Percentiles rank a stretch among this genome's conserved stretches.
Evolutionary conservation across 1,284 basidiomycete genomes (phyloP).

Genomic region (Pholiota adiposa): DNA sequence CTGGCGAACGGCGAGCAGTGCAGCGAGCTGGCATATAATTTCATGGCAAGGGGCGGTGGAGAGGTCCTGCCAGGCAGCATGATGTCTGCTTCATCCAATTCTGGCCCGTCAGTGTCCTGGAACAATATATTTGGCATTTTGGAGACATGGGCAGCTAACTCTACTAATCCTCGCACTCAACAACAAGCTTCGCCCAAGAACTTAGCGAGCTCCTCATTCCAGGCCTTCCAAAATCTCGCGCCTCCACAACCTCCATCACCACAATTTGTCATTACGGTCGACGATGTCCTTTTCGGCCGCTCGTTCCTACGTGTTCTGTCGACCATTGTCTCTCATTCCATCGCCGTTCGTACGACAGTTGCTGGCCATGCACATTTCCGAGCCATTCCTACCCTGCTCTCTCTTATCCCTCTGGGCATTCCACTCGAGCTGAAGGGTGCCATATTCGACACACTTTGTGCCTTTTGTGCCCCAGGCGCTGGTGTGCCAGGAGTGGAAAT

Average conservation of each 20-base stretch:
- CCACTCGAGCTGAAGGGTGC: constrained; percentile 93
- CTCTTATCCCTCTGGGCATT: constrained; percentile 79
- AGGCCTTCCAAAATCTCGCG: constrained; percentile 36
- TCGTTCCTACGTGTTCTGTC: constrained; percentile 84
- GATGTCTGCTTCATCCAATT: constrained; percentile 41
- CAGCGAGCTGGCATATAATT: constrained; percentile 85
- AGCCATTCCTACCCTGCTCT: constrained; percentile 80
- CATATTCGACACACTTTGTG: constrained; percentile 81
- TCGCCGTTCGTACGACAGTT: constrained; percentile 80
- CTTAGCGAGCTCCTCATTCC: constrained; percentile 30
- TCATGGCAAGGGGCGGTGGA: constrained; percentile 70
- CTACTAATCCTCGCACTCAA: constrained; percentile 34
- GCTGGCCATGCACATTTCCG: constrained; percentile 79
- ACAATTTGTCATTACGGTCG: constrained; percentile 64
- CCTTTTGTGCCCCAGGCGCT: constrained; percentile 83
- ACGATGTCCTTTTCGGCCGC: constrained; percentile 80
- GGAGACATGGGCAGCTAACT: constrained; percentile 46
- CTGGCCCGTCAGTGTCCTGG: constrained; percentile 50
- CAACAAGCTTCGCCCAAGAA: constrained; percentile 32
- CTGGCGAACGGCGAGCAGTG: constrained; percentile 84
- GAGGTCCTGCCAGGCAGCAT: constrained; percentile 65
- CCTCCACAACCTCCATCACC: constrained; percentile 41
- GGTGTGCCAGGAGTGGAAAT: constrained; percentile 78
- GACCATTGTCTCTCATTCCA: constrained; percentile 79
- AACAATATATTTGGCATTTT: constrained; percentile 45